Evolutionary conservation across 306 rosid species (phyloP), one percentile per base, ranked within the genome.

Genomic region (Cucurbita moschata): DNA sequence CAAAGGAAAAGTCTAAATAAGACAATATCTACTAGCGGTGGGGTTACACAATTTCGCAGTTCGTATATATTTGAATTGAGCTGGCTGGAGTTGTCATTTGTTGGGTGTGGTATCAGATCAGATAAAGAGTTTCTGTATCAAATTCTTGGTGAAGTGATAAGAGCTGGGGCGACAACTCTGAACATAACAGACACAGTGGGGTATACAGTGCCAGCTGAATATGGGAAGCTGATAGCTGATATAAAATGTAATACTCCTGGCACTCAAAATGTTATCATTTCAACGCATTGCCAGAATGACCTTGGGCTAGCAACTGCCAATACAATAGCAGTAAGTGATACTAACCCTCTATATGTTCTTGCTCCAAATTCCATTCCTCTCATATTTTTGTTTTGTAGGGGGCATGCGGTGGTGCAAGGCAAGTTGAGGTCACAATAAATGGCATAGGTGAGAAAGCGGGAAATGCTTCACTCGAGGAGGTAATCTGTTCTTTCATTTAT

Each of bases 391-490:
- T 16, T 80, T 51, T 69, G 58, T 87, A 93, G 98, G 98, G 98
- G 80, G 97, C 94, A 55, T 83, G 83, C 38, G 85, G 86, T 18
- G 98, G 98, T 82, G 98, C 98, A 49, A 87, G 98, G 78, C 98
- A 93, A 67, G 57, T 93, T 82, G 98, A 93, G 83, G 98, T 93
- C 62, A 93, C 98, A 6, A 81, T 93, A 67, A 93, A 93, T 77
- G 98, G 98, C 76, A 93, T 93, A 52, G 98, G 98, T 78, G 98
- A 93, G 87, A 87, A 97, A 84, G 98, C 98, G 54, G 98, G 98
- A 52, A 93, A 93, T 82, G 98, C 98, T 77, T 88, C 98, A 1
- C 52, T 93, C 21, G 98, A 93, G 82, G 98, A 44, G 46, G 46
- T 42, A 42, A 30, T 4, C 3, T 1, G 35, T 30, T 30, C 4